Evolutionary conservation across 164 flowering plant genomes (phyloP).

Genomic region (Vitis labrusca): DNA sequence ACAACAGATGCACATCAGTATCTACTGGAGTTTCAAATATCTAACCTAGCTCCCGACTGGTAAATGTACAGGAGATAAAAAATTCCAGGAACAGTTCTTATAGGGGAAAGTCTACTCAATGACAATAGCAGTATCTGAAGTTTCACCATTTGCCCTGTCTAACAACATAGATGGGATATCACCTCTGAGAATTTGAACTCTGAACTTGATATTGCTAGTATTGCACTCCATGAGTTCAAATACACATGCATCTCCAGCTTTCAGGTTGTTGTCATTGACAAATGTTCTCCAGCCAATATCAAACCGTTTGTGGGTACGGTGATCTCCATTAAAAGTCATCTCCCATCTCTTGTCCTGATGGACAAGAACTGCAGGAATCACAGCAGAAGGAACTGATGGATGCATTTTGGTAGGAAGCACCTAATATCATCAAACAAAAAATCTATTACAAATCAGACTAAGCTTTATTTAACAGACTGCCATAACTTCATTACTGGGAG

Average conservation of each 20-base stretch:
- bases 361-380: conserved; percentile 25
- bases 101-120: conserved; percentile 6
- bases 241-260: conserved; percentile 46
- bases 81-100: not conserved
- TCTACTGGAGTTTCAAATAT: no score
- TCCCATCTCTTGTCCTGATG: conserved; percentile 34
- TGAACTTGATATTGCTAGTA: conserved; percentile 22
- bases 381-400: conserved; percentile 19
- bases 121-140: conserved; percentile 16
- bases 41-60: not conserved
- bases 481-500: no score
- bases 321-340: conserved; percentile 21
- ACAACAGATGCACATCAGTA: no score
- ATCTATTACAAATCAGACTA: not conserved
- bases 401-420: conserved; percentile 17
- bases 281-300: conserved; percentile 31
- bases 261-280: conserved; percentile 33
- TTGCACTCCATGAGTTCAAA: conserved; percentile 40
- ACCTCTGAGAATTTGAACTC: conserved; percentile 44
- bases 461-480: no score
- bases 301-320: conserved; percentile 9
- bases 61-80: not conserved
- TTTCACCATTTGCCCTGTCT: conserved; percentile 18
- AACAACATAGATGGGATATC: conserved; percentile 30
- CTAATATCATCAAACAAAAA: conserved; percentile 5